These are phyloP conservation scores for Ampelocalamus luodianensis DNA, from an alignment of 176 grass and related monocot genomes.

Conservation along the genomic window DNA sequence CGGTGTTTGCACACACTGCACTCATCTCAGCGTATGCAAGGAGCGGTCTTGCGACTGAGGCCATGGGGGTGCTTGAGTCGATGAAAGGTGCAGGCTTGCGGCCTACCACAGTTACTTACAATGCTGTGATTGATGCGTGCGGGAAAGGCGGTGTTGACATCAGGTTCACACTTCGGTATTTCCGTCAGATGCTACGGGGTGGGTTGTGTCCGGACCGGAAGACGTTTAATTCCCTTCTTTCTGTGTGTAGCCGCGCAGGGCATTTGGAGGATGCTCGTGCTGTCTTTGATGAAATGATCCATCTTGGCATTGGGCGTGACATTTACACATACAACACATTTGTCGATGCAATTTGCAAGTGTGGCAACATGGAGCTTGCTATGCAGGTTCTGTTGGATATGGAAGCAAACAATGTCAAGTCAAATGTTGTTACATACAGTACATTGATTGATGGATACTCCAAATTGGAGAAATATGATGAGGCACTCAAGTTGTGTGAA, in stretches of 20 bases:
- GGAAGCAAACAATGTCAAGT: slow-evolving; percentile 67
- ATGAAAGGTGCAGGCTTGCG: slow-evolving; percentile 76
- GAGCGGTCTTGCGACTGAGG: slow-evolving; percentile 73
- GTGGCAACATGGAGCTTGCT: slow-evolving; percentile 92
- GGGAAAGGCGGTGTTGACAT: slow-evolving; percentile 86
- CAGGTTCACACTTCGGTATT: slow-evolving; percentile 75
- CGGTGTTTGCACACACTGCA: slow-evolving; percentile 76
- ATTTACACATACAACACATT: slow-evolving; percentile 99
- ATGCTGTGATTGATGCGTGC: slow-evolving; percentile 91
- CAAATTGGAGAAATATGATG: slow-evolving; percentile 90
- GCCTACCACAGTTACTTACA: slow-evolving; percentile 85
- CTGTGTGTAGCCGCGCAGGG: slow-evolving; percentile 82
- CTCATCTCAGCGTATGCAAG: slow-evolving; percentile 93
- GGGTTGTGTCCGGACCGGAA: slow-evolving; percentile 89
- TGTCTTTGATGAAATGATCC: slow-evolving; percentile 98
- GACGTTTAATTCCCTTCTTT: slow-evolving; percentile 96
- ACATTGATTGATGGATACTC: slow-evolving; percentile 98
- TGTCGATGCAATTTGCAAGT: slow-evolving; percentile 97
- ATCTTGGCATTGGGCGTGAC: slow-evolving; percentile 80
- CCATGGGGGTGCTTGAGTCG: slow-evolving; percentile 69
- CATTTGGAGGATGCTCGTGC: slow-evolving; percentile 78
- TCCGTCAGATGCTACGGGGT: slow-evolving; percentile 84
- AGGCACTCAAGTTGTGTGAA: slow-evolving; percentile 73
- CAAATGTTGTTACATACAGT: slow-evolving; percentile 97
- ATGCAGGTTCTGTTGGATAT: slow-evolving; percentile 76